Conservation (phyloP, 805 yeast genomes). For the Candida ascalaphidarum region DNA sequence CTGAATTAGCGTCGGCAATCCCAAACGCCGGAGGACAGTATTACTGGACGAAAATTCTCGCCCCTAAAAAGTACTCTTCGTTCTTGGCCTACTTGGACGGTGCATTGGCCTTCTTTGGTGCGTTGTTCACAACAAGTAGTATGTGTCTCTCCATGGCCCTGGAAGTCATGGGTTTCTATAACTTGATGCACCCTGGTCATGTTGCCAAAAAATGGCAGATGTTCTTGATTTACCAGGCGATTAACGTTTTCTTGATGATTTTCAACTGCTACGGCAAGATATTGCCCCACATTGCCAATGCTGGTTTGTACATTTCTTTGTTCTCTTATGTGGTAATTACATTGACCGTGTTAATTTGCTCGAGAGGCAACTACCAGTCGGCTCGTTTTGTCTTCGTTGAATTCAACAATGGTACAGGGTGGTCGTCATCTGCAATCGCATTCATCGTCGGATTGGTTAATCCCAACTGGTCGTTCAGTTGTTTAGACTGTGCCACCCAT, state of each 20-base stretch:
- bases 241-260: constrained; percentile 21
- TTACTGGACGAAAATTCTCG: constrained; percentile 49
- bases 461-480: constrained; percentile 22
- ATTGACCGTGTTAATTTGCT: constrained; percentile 29
- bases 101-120: constrained; percentile 54
- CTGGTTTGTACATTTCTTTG: constrained; percentile 26
- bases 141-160: constrained; percentile 28
- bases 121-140: constrained; percentile 41
- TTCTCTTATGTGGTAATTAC: constrained; percentile 26
- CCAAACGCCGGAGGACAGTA: constrained; percentile 56
- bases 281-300: constrained; percentile 26
- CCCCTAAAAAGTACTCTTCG: constrained; percentile 39
- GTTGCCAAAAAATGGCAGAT: constrained; percentile 26
- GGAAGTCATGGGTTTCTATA: constrained; percentile 29
- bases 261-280: constrained; percentile 29
- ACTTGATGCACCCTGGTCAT: constrained; percentile 25
- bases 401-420: constrained; percentile 17
- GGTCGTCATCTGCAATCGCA: constrained; percentile 10
- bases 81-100: constrained; percentile 53
- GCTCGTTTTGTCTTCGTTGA: constrained; percentile 20
- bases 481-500: constrained; percentile 34
- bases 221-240: constrained; percentile 26
- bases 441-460: constrained; percentile 13
- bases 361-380: constrained; percentile 22
- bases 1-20: constrained; percentile 45